Evolutionary conservation across 2,329 filamentous ascomycete genomes (phyloP).

Genomic region (Uncinocarpus reesii): DNA sequence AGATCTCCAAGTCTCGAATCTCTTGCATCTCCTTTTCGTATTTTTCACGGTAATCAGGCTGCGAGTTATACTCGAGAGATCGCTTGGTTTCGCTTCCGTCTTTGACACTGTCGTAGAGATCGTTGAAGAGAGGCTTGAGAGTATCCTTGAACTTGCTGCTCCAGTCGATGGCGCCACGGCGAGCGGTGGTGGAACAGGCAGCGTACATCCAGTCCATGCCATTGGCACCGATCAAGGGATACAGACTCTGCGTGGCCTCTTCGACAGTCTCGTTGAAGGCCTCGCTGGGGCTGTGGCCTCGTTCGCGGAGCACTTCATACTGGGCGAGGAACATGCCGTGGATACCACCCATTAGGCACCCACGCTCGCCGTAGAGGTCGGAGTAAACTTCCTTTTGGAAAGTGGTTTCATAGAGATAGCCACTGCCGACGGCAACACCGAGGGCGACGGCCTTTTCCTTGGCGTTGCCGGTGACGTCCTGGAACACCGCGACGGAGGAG

Average conservation of each 20-base stretch:
- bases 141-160: slow-evolving; percentile 93
- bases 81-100: slow-evolving; percentile 90
- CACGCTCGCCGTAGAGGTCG: slow-evolving; percentile 98
- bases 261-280: slow-evolving; percentile 99
- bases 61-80: slow-evolving; percentile 93
- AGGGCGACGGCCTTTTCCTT: slow-evolving; percentile 96
- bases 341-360: slow-evolving; percentile 99
- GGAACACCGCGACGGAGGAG: slow-evolving; percentile 95
- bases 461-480: slow-evolving; percentile 95
- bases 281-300: slow-evolving; percentile 92
- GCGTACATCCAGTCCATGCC: slow-evolving; percentile 99
- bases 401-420: slow-evolving; percentile 99
- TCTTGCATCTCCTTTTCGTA: slow-evolving; percentile 98
- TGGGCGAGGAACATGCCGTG: slow-evolving; percentile 99
- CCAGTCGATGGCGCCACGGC: slow-evolving; percentile 98
- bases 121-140: slow-evolving; percentile 97
- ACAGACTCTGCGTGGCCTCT: slow-evolving; percentile 96
- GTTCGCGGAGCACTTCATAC: slow-evolving; percentile 99
- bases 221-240: slow-evolving; percentile 92
- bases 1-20: slow-evolving; percentile 97
- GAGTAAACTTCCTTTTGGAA: slow-evolving; percentile 99
- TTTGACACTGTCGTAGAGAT: slow-evolving; percentile 86
- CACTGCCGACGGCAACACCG: slow-evolving; percentile 90
- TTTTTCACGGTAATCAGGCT: slow-evolving; percentile 90
- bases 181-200: slow-evolving; percentile 96